Evolutionary conservation across 2,329 filamentous ascomycete genomes (phyloP), one percentile per base, ranked within the genome.

Genomic region (Sarocladium strictum): DNA sequence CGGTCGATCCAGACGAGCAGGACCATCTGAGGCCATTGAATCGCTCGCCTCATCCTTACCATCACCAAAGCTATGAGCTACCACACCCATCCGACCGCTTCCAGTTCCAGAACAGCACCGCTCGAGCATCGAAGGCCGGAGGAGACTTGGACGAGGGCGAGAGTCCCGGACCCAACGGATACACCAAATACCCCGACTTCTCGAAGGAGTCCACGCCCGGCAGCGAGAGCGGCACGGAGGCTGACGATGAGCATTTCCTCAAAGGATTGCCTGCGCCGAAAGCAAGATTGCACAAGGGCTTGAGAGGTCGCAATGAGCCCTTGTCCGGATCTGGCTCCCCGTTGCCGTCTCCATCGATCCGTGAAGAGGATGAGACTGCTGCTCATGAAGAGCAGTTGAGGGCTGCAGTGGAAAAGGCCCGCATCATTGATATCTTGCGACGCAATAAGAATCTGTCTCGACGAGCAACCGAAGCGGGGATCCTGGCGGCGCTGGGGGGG

Each of bases 201-300:
- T 68, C 72, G 56, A 77, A 75, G 59, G 78, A 81, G 53, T 82
- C 81, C 3, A 76, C 79, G 1, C 79, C 84, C 2, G 82, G 81
- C 11, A 96, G 90, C 68, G 92, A 96, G 61, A 96, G 91, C 67
- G 93, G 93, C 23, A 96, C 92, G 17, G 93, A 97, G 67, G 93
- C 93, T 37, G 93, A 97, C 64, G 93, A 97, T 72, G 93, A 97
- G 69, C 88, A 92, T 59, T 86, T 93, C 61, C 76, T 96, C 55
- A 94, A 87, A 67, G 88, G 91, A 0, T 73, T 97, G 21, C 92
- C 93, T 1, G 89, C 92, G 2, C 89, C 92, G 2, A 86, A 79
- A n/a, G 62, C 79, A 9, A 80, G 84, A 57, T 77, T 83, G 29
- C 86, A 88, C 65, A 97, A 96, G 71, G 92, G 91, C 7, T 69